Evolutionary conservation across 306 rosid species (phyloP).

Genomic region (Oxytropis ochrocephala): DNA sequence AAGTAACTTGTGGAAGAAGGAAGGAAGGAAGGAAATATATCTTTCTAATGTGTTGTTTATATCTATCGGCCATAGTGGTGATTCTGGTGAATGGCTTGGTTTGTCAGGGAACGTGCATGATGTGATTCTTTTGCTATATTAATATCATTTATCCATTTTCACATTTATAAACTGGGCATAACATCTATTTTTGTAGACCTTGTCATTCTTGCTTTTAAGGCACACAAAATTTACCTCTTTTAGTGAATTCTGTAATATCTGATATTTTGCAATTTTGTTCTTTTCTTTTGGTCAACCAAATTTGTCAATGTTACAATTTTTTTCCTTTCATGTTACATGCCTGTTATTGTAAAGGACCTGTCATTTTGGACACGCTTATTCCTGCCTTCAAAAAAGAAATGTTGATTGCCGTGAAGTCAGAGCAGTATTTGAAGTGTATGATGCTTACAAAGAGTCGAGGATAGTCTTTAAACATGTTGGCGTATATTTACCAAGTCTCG

Average conservation of each 20-base stretch:
- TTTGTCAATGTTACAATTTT: no score
- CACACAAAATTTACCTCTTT: not conserved
- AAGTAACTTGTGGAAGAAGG: not conserved
- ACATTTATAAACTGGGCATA: not conserved
- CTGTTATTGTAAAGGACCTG: not conserved
- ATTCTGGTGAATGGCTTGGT: constrained; percentile 16
- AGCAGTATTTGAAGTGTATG: not conserved
- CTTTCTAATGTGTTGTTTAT: not conserved
- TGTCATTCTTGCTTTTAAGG: not conserved
- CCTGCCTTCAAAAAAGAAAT: not conserved
- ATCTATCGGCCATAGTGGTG: not conserved
- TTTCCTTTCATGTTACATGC: not conserved
- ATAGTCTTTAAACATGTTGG: no score
- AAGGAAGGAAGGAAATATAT: not conserved
- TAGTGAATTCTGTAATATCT: not conserved
- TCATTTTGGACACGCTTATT: no score
- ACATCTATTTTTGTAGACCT: not conserved
- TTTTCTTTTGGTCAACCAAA: no score
- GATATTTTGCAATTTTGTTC: not conserved
- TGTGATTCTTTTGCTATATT: constrained; percentile 12
- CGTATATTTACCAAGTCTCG: no score
- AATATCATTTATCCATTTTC: not conserved
- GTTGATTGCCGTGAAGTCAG: not conserved
- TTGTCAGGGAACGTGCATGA: constrained; percentile 14
- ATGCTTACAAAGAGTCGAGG: not conserved